Evolutionary conservation across 495 filamentous ascomycete genomes (phyloP).

Genomic region (Monascus purpureus): DNA sequence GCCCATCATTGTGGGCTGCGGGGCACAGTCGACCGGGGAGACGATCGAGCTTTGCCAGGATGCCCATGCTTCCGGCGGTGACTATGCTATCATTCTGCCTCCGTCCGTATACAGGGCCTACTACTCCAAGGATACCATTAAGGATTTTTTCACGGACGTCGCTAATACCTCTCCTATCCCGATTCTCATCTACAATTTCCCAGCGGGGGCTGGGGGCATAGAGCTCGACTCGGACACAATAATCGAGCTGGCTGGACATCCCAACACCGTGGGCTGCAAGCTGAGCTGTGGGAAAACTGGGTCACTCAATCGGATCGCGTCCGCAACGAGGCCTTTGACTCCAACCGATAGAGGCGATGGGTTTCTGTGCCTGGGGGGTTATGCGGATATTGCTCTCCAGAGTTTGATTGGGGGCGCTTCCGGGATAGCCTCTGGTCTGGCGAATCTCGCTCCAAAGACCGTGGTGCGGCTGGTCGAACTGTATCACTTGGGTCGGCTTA

Average conservation of each 20-base stretch:
- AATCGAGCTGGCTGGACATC: slow-evolving; percentile 48
- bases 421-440: slow-evolving; percentile 59
- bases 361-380: slow-evolving; percentile 61
- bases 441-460: slow-evolving; percentile 56
- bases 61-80: slow-evolving; percentile 50
- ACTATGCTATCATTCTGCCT: slow-evolving; percentile 61
- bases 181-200: slow-evolving; percentile 73
- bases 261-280: slow-evolving; percentile 68
- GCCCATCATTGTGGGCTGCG: slow-evolving; percentile 61
- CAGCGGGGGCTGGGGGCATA: slow-evolving; percentile 52
- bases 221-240: slow-evolving; percentile 61
- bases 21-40: slow-evolving; percentile 58
- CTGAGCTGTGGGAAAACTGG: slow-evolving; percentile 73
- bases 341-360: slow-evolving; percentile 18
- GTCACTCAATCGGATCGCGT: slow-evolving; percentile 56
- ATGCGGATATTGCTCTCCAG: slow-evolving; percentile 62
- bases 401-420: slow-evolving; percentile 56
- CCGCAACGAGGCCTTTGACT: slow-evolving; percentile 34
- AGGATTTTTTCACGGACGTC: slow-evolving; percentile 53
- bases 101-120: slow-evolving; percentile 56
- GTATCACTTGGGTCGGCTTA: slow-evolving; percentile 41
- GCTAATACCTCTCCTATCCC: slow-evolving; percentile 59
- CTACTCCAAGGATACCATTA: slow-evolving; percentile 32
- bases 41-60: slow-evolving; percentile 57
- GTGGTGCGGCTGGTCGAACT: slow-evolving; percentile 48